A percentile compares a stretch with the other conserved stretches of the same genome.
phyloP scores from a whole-genome alignment of 768 basidiomycete species.

The Agaricus sinodeliciosus region DNA sequence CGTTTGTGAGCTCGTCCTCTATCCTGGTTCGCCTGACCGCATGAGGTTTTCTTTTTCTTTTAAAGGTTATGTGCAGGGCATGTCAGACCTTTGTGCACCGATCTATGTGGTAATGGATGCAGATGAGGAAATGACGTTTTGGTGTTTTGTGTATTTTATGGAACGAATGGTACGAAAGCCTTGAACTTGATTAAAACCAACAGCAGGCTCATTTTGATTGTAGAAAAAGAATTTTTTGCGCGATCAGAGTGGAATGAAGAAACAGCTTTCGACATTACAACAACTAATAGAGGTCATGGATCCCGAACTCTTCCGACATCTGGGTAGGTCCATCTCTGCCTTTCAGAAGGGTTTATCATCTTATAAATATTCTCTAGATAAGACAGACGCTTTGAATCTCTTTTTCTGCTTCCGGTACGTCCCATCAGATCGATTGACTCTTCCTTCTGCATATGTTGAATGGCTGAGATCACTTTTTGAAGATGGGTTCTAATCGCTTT shows the following conservation, averaged over 20 bases:
- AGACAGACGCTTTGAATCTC: constrained; percentile 84
- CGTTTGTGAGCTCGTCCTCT: constrained; percentile 21
- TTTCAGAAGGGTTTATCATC: background rate
- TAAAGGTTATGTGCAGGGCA: constrained; percentile 93
- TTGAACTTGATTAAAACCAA: background rate
- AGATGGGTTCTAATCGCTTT: constrained; percentile 92
- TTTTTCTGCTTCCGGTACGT: constrained; percentile 97
- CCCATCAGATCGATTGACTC: background rate
- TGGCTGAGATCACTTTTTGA: no score
- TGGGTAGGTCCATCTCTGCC: constrained; percentile 41
- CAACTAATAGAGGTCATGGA: constrained; percentile 92
- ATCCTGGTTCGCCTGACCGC: background rate
- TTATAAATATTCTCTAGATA: constrained; percentile 39
- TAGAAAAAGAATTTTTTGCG: constrained; percentile 93
- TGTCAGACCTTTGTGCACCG: constrained; percentile 95
- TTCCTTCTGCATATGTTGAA: no score
- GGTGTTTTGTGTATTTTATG: constrained; percentile 96
- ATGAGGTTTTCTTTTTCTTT: background rate
- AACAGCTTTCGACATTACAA: constrained; percentile 83
- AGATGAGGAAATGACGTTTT: constrained; percentile 89
- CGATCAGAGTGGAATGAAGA: constrained; percentile 98
- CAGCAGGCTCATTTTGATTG: constrained; percentile 5
- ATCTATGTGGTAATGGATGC: constrained; percentile 87
- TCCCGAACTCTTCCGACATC: constrained; percentile 87
- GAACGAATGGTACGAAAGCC: constrained; percentile 72